A percentile compares a stretch with the other conserved stretches of the same genome.
phyloP scores from a whole-genome alignment of 2,329 filamentous ascomycete species.

The Paraphaeosphaeria minitans region DNA sequence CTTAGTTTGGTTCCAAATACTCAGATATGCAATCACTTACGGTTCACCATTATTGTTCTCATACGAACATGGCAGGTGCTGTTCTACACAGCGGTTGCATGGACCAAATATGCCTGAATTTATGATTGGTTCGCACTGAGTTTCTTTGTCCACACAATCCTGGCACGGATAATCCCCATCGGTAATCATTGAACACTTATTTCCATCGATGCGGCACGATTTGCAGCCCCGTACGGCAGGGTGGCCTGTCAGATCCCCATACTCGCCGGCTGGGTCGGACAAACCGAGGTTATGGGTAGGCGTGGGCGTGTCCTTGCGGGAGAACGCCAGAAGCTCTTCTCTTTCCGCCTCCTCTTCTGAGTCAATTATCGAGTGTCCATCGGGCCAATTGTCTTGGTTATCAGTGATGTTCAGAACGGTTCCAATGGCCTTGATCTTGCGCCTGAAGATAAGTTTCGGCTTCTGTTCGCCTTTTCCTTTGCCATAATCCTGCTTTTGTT shows the following conservation, averaged over 20 bases:
- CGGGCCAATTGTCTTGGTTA: conserved; percentile 37
- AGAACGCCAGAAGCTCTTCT: conserved; percentile 3
- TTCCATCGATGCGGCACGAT: conserved; percentile 33
- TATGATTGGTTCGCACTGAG: conserved; percentile 43
- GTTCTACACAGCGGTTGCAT: conserved; percentile 37
- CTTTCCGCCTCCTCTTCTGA: conserved; percentile 9
- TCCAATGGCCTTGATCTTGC: background rate
- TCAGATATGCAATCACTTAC: conserved; percentile 3
- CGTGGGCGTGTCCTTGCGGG: background rate
- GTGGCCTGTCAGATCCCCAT: conserved; percentile 40
- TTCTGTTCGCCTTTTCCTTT: background rate
- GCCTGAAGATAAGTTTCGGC: conserved; percentile 7
- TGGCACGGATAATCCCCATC: conserved; percentile 36
- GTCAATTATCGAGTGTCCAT: conserved; percentile 23
- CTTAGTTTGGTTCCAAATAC: background rate
- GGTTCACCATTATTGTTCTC: conserved; percentile 16
- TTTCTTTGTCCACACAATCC: conserved; percentile 20
- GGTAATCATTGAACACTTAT: conserved; percentile 33
- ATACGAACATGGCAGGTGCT: conserved; percentile 28
- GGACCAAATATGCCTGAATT: conserved; percentile 34
- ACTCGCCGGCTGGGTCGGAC: conserved; percentile 26
- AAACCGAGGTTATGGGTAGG: conserved; percentile 18
- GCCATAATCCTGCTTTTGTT: background rate
- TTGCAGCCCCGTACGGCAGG: conserved; percentile 44
- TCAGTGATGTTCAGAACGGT: conserved; percentile 24